These are phyloP conservation scores for Emiliania huxleyi DNA, from an alignment of 78 protist species.

Conservation along the genomic window DNA sequence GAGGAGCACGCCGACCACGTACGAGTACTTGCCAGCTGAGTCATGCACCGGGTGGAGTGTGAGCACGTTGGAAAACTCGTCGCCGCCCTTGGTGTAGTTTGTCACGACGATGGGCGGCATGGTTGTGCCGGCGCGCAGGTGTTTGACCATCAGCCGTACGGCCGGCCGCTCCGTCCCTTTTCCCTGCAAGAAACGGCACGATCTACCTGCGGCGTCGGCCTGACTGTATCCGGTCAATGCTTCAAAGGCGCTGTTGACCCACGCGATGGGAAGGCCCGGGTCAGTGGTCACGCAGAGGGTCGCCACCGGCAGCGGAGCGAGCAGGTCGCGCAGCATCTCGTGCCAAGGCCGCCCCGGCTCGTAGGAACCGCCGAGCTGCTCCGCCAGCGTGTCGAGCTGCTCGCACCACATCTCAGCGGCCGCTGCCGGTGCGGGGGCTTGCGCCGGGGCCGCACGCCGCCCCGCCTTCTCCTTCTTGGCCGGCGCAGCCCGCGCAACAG, in stretches of 20 bases:
- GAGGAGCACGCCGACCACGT: not conserved
- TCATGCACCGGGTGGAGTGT: not conserved
- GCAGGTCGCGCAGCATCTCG: not conserved
- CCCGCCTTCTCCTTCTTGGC: no score
- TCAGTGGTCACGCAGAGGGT: not conserved
- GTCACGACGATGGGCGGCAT: not conserved
- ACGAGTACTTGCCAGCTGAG: not conserved
- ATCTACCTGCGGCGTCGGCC: not conserved
- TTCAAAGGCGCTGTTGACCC: not conserved
- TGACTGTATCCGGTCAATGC: not conserved
- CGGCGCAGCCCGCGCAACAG: no score
- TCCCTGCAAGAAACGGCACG: conserved; percentile 36
- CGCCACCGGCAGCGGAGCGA: not conserved
- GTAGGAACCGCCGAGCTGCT: not conserved
- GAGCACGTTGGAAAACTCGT: not conserved
- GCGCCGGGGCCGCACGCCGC: no score
- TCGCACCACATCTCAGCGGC: no score
- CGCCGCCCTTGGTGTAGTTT: not conserved
- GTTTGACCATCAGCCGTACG: not conserved
- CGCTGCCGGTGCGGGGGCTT: no score
- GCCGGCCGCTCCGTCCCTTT: not conserved
- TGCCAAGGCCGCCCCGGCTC: not conserved
- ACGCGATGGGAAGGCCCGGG: not conserved
- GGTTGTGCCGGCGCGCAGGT: not conserved
- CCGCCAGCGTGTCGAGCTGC: not conserved